Base-by-base conservation (phyloP, 176 grass and related monocot genomes). In the Carex kokanica region DNA sequence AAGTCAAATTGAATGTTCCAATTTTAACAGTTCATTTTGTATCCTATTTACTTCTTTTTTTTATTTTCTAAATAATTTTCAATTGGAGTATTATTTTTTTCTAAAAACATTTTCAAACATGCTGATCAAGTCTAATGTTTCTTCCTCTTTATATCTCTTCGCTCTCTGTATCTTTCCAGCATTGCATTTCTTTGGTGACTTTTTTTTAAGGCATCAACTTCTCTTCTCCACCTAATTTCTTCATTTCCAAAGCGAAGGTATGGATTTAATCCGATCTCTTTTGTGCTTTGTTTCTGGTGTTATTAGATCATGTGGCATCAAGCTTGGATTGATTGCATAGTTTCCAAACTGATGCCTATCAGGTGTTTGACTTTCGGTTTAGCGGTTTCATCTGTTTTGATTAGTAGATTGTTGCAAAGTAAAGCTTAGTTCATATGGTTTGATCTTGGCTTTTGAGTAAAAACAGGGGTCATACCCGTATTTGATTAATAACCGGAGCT, bases 221-320 rank as follows among this genome's bases (percentile, higher is more conserved):
- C 38, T 63, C 29, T 38, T 62, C 78, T 74, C 27, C 27, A 1
- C 27, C 27, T 27, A 51, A 2, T 6, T 53, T 53, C 78, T 81
- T 24, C 78, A 81, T 62, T 61, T 61, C 18, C 58, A 41, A 81
- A 62, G 55, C 74, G 24, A 79, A 79, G 74, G 74, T 79, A 79
- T 17, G 24, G 13, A 58, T 59, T 31, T 12, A 6, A 17, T 40
- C 13, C 13, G 0, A 13, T 51, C 57, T 80, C 14, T 38, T 38
- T 61, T 53, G 4, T 51, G 5, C 17, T 77, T 51, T 77, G 24
- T 54, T 54, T 2, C 24, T 55, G 49, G 31, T 60, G 58, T 18
- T 60, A 21, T 60, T n/a, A 31, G 29, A 32, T 31, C 10, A 10
- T 11, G 24, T 73, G 31, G 18, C 13, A 25, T 12, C 38, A 53